phyloP scores from a whole-genome alignment of 139 green algal genomes.

The Chlorella sp. region DNA sequence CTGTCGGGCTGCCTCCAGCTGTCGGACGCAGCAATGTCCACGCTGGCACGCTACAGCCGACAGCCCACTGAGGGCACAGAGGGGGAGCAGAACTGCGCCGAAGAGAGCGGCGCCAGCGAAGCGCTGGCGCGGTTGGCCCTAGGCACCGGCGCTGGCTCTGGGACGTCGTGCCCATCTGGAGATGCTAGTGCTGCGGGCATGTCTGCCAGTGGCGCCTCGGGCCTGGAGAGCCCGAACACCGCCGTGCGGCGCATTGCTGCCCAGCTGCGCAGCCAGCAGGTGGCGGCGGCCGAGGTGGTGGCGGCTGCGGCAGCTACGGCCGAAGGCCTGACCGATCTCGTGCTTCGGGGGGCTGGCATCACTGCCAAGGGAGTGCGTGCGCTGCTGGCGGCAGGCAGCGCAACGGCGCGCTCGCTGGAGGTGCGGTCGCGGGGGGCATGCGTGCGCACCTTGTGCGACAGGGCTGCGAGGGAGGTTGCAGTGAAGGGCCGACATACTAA shows the following conservation, averaged over 20 bases:
- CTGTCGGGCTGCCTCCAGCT: conserved; percentile 10
- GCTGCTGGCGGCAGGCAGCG: neutral
- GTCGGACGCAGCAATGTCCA: neutral
- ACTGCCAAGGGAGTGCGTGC: neutral
- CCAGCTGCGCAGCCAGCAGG: neutral
- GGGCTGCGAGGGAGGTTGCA: too few species aligned
- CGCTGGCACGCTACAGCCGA: conserved; percentile 6
- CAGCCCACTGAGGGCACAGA: neutral
- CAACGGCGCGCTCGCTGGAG: neutral
- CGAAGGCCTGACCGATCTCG: neutral
- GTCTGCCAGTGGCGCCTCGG: neutral
- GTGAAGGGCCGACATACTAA: too few species aligned
- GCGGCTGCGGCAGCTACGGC: conserved; percentile 6
- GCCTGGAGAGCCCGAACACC: conserved; percentile 3
- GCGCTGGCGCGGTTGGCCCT: neutral
- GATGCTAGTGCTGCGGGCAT: neutral
- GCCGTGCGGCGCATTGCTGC: conserved; percentile 11
- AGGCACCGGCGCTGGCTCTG: neutral
- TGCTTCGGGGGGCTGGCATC: neutral
- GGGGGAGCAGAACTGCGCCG: neutral
- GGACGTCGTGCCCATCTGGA: neutral
- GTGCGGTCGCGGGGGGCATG: too few species aligned
- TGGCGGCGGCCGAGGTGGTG: neutral
- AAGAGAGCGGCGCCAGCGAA: neutral
- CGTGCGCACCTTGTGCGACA: too few species aligned